Evolutionary conservation across 2,329 filamentous ascomycete genomes (phyloP).

Genomic region (Xylariaceae sp.): DNA sequence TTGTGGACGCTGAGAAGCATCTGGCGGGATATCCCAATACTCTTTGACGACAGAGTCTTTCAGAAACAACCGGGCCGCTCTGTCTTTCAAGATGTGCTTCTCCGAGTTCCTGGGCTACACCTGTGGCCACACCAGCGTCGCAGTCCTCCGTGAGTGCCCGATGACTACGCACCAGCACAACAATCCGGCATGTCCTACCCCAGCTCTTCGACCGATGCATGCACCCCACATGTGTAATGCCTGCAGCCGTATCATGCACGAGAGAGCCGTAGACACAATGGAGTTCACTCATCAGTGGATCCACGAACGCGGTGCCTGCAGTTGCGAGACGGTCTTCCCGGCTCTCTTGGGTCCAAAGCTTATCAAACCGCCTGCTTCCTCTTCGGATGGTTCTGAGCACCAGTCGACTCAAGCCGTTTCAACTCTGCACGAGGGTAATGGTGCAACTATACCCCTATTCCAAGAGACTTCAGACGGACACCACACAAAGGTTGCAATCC

Average conservation of each 20-base stretch:
- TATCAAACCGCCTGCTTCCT: slow-evolving; percentile 12
- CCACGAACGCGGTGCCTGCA: slow-evolving; percentile 41
- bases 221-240: slow-evolving; percentile 34
- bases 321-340: slow-evolving; percentile 36
- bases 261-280: slow-evolving; percentile 36
- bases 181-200: slow-evolving; percentile 33
- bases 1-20: too few relatives aligned
- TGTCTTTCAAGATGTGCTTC: slow-evolving; percentile 40
- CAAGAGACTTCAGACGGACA: slow-evolving; percentile 14
- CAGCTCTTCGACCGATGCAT: slow-evolving; percentile 30
- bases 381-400: too few relatives aligned
- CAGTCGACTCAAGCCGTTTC: too few relatives aligned
- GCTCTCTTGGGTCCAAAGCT: slow-evolving; percentile 33
- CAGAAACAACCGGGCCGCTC: background rate
- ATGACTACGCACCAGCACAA: slow-evolving; percentile 35
- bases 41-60: too few relatives aligned
- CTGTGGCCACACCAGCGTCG: slow-evolving; percentile 43
- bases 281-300: slow-evolving; percentile 42
- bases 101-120: slow-evolving; percentile 42
- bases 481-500: slow-evolving; percentile 24
- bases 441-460: slow-evolving; percentile 9
- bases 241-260: slow-evolving; percentile 38
- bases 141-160: slow-evolving; percentile 41
- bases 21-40: too few relatives aligned
- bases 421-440: background rate